A percentile compares a stretch with the other conserved stretches of the same genome.
Evolutionary conservation across 257 asterid genomes (phyloP).

Genomic region (Galeopsis tetrahit): DNA sequence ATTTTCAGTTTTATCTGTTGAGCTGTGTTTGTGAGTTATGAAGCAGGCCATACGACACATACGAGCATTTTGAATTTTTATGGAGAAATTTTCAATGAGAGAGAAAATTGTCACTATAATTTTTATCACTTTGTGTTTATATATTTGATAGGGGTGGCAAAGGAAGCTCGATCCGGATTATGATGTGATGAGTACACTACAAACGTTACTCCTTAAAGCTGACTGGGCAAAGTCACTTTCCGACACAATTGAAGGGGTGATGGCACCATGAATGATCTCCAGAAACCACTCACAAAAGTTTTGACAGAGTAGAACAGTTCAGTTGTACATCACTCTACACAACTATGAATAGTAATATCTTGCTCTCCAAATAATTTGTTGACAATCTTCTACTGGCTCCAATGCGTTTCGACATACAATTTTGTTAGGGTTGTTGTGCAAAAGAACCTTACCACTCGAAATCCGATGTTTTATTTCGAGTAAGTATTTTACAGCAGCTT

Average conservation of each 20-base stretch:
- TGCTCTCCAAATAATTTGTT: constrained; percentile 33
- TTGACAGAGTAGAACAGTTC: constrained; percentile 18
- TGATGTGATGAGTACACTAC: constrained; percentile 76
- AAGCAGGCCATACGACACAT: neutral
- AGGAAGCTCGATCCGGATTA: constrained; percentile 70
- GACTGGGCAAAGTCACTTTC: constrained; percentile 87
- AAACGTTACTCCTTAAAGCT: constrained; percentile 73
- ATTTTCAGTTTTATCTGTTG: constrained; percentile 1
- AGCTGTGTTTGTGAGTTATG: neutral
- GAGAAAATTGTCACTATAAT: neutral
- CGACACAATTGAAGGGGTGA: constrained; percentile 57
- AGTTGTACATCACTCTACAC: constrained; percentile 37
- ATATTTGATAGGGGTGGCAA: constrained; percentile 51
- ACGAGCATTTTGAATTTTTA: neutral
- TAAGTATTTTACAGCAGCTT: neutral
- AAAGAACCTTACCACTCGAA: constrained; percentile 1
- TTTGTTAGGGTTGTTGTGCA: constrained; percentile 41
- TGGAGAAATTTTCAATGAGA: neutral
- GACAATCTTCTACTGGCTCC: constrained; percentile 31
- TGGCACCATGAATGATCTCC: constrained; percentile 66
- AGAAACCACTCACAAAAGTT: constrained; percentile 22
- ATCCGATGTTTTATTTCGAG: neutral
- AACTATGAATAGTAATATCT: neutral
- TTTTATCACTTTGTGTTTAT: constrained; percentile 12
- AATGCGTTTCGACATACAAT: constrained; percentile 35